phyloP scores from a whole-genome alignment of 176 grass and related monocot genomes.

The Raddia distichophylla region DNA sequence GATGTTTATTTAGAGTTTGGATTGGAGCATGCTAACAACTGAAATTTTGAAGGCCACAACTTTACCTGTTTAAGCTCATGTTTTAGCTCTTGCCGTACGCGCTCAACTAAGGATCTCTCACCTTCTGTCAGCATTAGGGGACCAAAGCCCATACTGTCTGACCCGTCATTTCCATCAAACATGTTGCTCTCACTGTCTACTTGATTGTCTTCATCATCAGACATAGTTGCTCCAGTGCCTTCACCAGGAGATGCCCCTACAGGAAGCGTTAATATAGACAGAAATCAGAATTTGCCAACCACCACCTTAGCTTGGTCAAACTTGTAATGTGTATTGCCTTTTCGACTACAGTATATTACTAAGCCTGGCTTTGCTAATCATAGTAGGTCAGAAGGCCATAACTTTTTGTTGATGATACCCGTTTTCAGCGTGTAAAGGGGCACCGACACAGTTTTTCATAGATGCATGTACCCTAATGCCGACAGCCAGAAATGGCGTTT shows the following conservation, averaged over 20 bases:
- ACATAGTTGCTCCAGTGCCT: conserved; percentile 97
- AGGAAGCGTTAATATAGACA: conserved; percentile 21
- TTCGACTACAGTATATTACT: neutral
- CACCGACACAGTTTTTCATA: neutral
- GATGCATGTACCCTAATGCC: neutral
- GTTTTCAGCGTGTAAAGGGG: neutral
- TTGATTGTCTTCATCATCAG: conserved; percentile 94
- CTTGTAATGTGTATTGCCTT: neutral
- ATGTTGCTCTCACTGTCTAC: conserved; percentile 84
- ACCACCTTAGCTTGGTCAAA: neutral
- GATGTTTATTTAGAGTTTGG: conserved; percentile 11
- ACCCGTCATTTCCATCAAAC: conserved; percentile 71
- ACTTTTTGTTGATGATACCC: neutral
- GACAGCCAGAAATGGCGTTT: neutral
- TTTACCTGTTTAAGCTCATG: conserved; percentile 94
- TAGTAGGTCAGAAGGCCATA: neutral
- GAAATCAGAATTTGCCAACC: neutral
- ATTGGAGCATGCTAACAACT: neutral
- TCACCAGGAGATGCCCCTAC: conserved; percentile 92
- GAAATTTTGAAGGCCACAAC: neutral
- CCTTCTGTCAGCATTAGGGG: conserved; percentile 85
- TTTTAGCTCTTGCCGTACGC: conserved; percentile 83
- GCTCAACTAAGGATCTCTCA: conserved; percentile 96
- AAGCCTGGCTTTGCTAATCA: neutral
- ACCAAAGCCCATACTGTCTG: conserved; percentile 90